These are phyloP conservation scores for Wickerhamomyces canadensis DNA, from an alignment of 805 yeast species.

Conservation along the genomic window DNA sequence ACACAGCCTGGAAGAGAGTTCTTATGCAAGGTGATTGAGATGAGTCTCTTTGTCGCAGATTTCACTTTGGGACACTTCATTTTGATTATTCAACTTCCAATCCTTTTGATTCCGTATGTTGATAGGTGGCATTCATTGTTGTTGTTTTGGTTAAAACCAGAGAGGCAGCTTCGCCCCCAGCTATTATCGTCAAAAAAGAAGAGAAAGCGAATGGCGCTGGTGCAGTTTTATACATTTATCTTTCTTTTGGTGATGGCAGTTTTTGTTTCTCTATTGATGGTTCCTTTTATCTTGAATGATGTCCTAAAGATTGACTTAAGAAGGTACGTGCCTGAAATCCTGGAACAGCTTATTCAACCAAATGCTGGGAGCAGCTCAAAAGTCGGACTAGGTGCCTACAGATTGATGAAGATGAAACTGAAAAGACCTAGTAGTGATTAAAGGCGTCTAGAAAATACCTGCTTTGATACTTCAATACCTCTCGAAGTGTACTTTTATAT, in stretches of 20 bases:
- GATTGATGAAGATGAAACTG: conserved; percentile 6
- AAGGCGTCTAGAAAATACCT: background rate
- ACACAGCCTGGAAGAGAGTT: conserved; percentile 56
- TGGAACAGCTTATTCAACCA: conserved; percentile 37
- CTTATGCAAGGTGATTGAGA: conserved; percentile 50
- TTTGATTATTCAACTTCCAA: conserved; percentile 46
- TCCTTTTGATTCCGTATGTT: conserved; percentile 49
- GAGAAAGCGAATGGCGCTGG: conserved; percentile 31
- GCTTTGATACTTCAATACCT: too few species aligned
- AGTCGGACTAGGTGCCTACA: conserved; percentile 18
- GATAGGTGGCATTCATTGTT: conserved; percentile 55
- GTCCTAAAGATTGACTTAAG: conserved; percentile 35
- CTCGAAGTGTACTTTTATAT: too few species aligned
- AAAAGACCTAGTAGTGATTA: conserved; percentile 1
- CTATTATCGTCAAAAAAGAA: conserved; percentile 39
- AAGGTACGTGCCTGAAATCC: conserved; percentile 34
- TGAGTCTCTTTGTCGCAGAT: conserved; percentile 53
- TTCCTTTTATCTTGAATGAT: conserved; percentile 34
- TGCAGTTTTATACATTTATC: conserved; percentile 29
- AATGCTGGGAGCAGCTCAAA: conserved; percentile 18
- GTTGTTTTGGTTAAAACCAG: conserved; percentile 55
- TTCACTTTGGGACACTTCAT: conserved; percentile 47
- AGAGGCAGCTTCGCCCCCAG: conserved; percentile 41
- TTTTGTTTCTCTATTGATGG: conserved; percentile 30
- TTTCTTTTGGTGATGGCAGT: conserved; percentile 28